These are phyloP conservation scores for Eustoma russellianum DNA, from an alignment of 257 asterid genomes.

Conservation along the genomic window DNA sequence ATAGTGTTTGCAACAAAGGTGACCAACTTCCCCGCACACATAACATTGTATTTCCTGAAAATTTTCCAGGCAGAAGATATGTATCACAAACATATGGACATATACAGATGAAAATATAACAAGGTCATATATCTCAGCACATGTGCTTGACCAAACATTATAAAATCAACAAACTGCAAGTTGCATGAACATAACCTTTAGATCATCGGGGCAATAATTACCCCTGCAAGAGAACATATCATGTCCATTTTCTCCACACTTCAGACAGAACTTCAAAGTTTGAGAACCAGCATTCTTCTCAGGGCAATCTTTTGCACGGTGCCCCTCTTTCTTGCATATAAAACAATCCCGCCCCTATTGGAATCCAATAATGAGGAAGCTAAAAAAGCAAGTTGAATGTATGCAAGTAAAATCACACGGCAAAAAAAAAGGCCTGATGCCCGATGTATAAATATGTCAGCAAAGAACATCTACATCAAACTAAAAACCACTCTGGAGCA, in stretches of 20 bases:
- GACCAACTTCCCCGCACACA: slow-evolving; percentile 66
- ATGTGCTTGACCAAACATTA: background rate
- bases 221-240: slow-evolving; percentile 72
- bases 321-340: slow-evolving; percentile 79
- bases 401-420: no score
- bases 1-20: slow-evolving; percentile 66
- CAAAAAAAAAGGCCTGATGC: no score
- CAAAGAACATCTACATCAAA: no score
- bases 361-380: background rate
- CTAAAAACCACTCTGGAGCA: no score
- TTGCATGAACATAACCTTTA: slow-evolving; percentile 38
- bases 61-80: slow-evolving; percentile 2
- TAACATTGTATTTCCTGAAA: slow-evolving; percentile 73
- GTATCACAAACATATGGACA: no score
- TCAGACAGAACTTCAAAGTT: slow-evolving; percentile 55
- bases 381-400: no score
- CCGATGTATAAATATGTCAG: no score
- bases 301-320: slow-evolving; percentile 90
- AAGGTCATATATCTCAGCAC: background rate
- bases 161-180: background rate
- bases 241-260: slow-evolving; percentile 84
- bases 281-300: slow-evolving; percentile 30
- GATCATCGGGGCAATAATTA: slow-evolving; percentile 58
- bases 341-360: slow-evolving; percentile 74
- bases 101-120: background rate